Percentiles rank a stretch among this genome's conserved stretches.
phyloP scores from a whole-genome alignment of 345 rosid species.

The Excoecaria cochinchinensis region DNA sequence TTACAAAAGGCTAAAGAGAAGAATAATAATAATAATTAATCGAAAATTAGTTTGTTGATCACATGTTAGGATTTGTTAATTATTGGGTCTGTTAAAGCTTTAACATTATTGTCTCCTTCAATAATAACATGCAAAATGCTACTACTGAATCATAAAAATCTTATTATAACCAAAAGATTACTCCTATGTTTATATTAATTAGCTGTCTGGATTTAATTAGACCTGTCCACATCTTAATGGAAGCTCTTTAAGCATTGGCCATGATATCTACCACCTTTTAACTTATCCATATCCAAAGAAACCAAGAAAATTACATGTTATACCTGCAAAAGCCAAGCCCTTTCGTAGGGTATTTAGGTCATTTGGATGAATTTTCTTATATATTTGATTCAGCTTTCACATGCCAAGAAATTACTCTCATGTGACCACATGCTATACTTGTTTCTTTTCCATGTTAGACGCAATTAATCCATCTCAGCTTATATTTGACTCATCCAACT shows the following conservation, averaged over 20 bases:
- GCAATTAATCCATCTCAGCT: conserved; percentile 10
- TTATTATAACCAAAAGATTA: conserved; percentile 13
- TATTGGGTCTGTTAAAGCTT: conserved; percentile 18
- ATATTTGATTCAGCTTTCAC: conserved; percentile 39
- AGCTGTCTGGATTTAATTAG: conserved; percentile 43
- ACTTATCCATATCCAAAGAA: conserved; percentile 3
- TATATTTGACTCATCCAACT: conserved; percentile 30
- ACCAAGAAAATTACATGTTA: conserved; percentile 16
- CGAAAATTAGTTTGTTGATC: conserved; percentile 12
- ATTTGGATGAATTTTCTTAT: background rate
- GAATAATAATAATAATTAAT: background rate
- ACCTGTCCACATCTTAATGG: conserved; percentile 40
- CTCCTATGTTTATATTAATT: conserved; percentile 29
- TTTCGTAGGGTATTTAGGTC: conserved; percentile 27
- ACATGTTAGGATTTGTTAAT: conserved; percentile 31
- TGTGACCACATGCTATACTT: conserved; percentile 50
- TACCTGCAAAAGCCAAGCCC: conserved; percentile 6
- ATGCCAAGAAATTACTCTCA: conserved; percentile 45
- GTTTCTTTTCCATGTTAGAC: conserved; percentile 25
- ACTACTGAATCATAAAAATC: background rate
- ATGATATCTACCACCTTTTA: conserved; percentile 28
- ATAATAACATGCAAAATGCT: conserved; percentile 25
- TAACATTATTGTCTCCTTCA: conserved; percentile 35
- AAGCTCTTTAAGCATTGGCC: conserved; percentile 29
- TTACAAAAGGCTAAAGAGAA: too few species aligned